phyloP scores from a whole-genome alignment of 2,329 filamentous ascomycete species.

The Fusarium newnesense region DNA sequence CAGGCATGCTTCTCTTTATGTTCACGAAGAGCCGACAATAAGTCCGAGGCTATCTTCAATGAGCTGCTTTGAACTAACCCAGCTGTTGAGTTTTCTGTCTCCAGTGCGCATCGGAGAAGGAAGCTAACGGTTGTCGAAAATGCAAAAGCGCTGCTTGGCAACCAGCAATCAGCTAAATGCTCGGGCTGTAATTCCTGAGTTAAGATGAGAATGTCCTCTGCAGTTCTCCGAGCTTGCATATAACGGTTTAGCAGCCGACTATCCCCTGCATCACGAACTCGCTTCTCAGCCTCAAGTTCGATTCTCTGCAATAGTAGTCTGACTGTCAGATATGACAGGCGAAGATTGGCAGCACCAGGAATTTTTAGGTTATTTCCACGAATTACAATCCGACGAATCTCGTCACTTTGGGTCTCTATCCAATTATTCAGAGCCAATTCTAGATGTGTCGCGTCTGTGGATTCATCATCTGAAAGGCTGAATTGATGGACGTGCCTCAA shows the following conservation, averaged over 20 bases:
- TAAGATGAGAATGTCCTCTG: conserved; percentile 61
- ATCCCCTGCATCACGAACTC: conserved; percentile 33
- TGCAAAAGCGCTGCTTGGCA: conserved; percentile 58
- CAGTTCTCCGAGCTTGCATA: conserved; percentile 55
- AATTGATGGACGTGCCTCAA: conserved; percentile 52
- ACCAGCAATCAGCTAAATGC: conserved; percentile 62
- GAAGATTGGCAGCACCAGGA: conserved; percentile 61
- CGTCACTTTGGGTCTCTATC: conserved; percentile 54
- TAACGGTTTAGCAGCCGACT: conserved; percentile 47
- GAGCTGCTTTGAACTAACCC: conserved; percentile 52
- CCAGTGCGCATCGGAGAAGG: conserved; percentile 59
- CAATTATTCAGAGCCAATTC: conserved; percentile 55
- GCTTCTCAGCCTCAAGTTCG: conserved; percentile 55
- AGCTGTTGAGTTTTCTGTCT: conserved; percentile 51
- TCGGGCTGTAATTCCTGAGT: conserved; percentile 56
- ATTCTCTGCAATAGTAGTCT: conserved; percentile 60
- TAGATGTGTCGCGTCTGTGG: conserved; percentile 44
- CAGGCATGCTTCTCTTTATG: conserved; percentile 55
- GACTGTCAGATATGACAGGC: conserved; percentile 60
- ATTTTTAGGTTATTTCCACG: conserved; percentile 54
- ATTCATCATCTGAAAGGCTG: conserved; percentile 41
- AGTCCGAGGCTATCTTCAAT: conserved; percentile 55
- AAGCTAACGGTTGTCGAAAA: conserved; percentile 62
- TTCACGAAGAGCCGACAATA: conserved; percentile 52
- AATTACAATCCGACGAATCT: conserved; percentile 53